Conservation (phyloP, 495 filamentous ascomycete genomes). For the Pseudevernia furfuracea region DNA sequence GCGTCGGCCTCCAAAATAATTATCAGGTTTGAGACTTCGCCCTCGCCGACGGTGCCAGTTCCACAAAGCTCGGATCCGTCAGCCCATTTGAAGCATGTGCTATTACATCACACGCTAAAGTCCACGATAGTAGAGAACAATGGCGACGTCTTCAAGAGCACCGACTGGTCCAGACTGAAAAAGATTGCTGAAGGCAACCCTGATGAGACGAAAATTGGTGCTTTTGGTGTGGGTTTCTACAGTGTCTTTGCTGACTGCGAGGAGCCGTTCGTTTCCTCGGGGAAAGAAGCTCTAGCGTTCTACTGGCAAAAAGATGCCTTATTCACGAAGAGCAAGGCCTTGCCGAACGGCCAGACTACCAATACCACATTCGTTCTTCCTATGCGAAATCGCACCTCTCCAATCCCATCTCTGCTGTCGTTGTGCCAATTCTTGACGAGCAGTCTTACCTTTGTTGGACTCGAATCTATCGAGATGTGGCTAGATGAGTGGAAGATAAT, state of each 20-base stretch:
- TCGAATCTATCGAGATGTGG: slow-evolving; percentile 81
- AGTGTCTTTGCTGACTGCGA: slow-evolving; percentile 88
- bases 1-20: slow-evolving; percentile 82
- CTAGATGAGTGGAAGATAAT: slow-evolving; percentile 81
- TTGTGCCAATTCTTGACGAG: slow-evolving; percentile 88
- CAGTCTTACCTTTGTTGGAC: slow-evolving; percentile 89
- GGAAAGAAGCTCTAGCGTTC: slow-evolving; percentile 89
- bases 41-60: slow-evolving; percentile 66
- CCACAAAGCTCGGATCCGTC: slow-evolving; percentile 59
- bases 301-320: slow-evolving; percentile 97
- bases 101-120: slow-evolving; percentile 74
- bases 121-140: slow-evolving; percentile 85
- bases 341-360: slow-evolving; percentile 55
- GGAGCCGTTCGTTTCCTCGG: slow-evolving; percentile 90
- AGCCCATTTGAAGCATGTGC: slow-evolving; percentile 68
- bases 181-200: slow-evolving; percentile 97
- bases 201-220: slow-evolving; percentile 97
- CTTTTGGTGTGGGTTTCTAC: slow-evolving; percentile 97
- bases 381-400: slow-evolving; percentile 78
- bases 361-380: slow-evolving; percentile 89
- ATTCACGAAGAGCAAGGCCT: slow-evolving; percentile 72
- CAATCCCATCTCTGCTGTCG: slow-evolving; percentile 73
- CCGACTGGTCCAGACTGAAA: slow-evolving; percentile 90
- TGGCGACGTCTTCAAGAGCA: slow-evolving; percentile 72
- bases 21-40: slow-evolving; percentile 82